Base-by-base conservation (phyloP, 2,329 filamentous ascomycete species). In the Alternaria solani region DNA sequence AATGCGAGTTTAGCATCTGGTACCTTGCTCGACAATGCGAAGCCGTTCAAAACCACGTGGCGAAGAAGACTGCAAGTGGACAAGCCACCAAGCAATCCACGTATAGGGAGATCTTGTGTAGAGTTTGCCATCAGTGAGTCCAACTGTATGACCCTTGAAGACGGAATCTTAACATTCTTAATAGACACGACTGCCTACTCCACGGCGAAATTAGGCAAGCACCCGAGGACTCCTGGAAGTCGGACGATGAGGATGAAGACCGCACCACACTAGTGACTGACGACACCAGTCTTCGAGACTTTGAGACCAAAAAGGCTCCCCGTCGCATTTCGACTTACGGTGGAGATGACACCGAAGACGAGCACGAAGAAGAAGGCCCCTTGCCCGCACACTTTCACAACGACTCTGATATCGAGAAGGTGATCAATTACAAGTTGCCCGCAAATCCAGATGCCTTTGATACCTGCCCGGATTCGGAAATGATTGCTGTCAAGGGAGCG, bases 191-290 rank as follows among this genome's bases (percentile, higher is more conserved):
- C 25, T 83, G 81, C 55, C 71, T 74, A 1, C 76, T 76, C 32
- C 81, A 83, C 57, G 81, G 81, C 1, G 78, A 80, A 48, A 66
- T 81, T 1, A 65, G 69, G 38, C 78, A 82, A 28, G 25, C 59
- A 7, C 68, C 70, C 4, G 57, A 60, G 39, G 57, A 60, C n/a
- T 57, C 53, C 20, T 60, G 57, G 57, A 60, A 51, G 26, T 41
- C 57, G 16, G 57, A 38, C 16, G 51, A 46, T 8, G 55, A 59
- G 9, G 57, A 57, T 20, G 44, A 53, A 42, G 54, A 57, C n/a
- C 36, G 28, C 20, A 25, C 46, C 9, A 56, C 60, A n/a, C 43
- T 58, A 25, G 57, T 57, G 7, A 48, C 30, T 36, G 53, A 62
- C 28, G 51, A 32, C 16, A 51, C 14, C 34, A 52, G 52, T 34